Conservation (phyloP, 140 eudicot genomes). For the Stevia rebaudiana region DNA sequence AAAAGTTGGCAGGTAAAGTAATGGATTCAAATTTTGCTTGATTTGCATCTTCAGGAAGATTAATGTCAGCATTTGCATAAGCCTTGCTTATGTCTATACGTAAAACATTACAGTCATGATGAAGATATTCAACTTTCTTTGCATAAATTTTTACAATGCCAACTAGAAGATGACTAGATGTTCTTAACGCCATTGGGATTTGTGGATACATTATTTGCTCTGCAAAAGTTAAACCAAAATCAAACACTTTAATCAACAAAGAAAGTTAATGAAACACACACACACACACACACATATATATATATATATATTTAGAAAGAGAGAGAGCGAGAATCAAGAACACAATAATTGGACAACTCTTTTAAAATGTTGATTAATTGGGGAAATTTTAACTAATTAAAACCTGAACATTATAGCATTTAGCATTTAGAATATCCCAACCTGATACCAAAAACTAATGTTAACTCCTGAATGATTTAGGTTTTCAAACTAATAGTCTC, state of each 20-base stretch:
- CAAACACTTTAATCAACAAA: not conserved
- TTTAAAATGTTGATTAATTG: not conserved
- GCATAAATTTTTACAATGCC: slow-evolving; percentile 89
- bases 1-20: slow-evolving; percentile 73
- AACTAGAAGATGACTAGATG: slow-evolving; percentile 83
- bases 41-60: slow-evolving; percentile 68
- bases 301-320: no score
- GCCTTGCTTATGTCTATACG: slow-evolving; percentile 51
- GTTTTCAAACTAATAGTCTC: no score
- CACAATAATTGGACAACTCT: not conserved
- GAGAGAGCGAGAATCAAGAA: no score
- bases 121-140: slow-evolving; percentile 83
- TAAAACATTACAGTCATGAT: slow-evolving; percentile 57
- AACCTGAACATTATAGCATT: not conserved
- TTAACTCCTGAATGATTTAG: no score
- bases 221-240: slow-evolving; percentile 5
- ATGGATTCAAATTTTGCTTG: slow-evolving; percentile 70
- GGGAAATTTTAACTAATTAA: not conserved
- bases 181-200: slow-evolving; percentile 84
- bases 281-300: no score
- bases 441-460: no score
- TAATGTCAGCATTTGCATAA: slow-evolving; percentile 43
- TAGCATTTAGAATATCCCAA: no score
- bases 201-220: slow-evolving; percentile 82
- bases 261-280: not conserved